Base-by-base conservation (phyloP, 2,329 filamentous ascomycete species). In the Penicillium polonicum region DNA sequence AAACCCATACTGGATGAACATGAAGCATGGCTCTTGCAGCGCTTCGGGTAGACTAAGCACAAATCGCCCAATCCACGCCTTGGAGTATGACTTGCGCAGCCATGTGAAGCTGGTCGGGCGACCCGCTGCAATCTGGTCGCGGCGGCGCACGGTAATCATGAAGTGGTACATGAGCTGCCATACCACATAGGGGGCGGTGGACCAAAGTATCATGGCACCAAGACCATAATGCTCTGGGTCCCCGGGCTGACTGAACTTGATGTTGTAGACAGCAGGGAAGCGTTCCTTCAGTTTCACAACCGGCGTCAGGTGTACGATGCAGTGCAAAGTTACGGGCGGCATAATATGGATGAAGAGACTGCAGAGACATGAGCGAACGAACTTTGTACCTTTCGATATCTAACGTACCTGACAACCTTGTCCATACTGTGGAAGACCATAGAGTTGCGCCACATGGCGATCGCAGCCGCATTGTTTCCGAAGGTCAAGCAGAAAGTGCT, bases 331-430 rank as follows among this genome's bases (percentile, higher is more conserved):
- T 6, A 90, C 93, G 64, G 92, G 96, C 1, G 94, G 94, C 93
- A 99, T 99, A 69, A 99, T 96, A 75, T 99, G 94, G 66, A 99
- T 97, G 78, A 99, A 99, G n/a, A 99, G 83, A 73, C 86, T 88
- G 60, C 9, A 42, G 9, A 42, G 33, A 33, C 23, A 23, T 61
- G 39, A 58, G 51, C 48, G 15, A 19, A 48, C 13, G 33, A 25
- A 21, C 23, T 13, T 25, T 2, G 7, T 39, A 10, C 19, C 29
- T 23, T 13, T 23, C 3, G 6, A 10, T 10, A 15, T 21, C 2
- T 15, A n/a, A 64, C 78, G 65, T 76, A 86, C 72, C 91, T 94
- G 13, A 92, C 95, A 60, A 97, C 92, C 77, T 99, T 99, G 82
- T 99, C 94, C 76, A 99, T 87, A 71, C 91, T 96, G 80, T 99